Conservation (phyloP, 2,329 filamentous ascomycete species). For the Neodidymelliopsis sp. region DNA sequence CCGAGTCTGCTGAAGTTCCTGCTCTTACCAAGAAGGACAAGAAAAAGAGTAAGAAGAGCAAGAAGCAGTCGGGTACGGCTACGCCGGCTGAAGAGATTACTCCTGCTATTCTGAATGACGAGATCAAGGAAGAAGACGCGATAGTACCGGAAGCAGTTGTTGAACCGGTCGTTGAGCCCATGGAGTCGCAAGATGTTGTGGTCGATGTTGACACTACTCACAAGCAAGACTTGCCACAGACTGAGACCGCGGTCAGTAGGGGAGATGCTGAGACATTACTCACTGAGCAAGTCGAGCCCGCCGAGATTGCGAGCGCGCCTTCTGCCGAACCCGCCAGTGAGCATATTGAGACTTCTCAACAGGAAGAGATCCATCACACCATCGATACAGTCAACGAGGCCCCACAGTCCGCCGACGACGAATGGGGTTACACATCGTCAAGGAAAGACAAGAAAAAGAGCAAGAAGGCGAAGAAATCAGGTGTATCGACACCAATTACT, state of each 20-base stretch:
- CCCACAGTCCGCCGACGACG: constrained; percentile 3
- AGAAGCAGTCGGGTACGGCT: constrained; percentile 22
- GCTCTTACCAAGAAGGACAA: constrained; percentile 18
- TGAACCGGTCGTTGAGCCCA: neutral
- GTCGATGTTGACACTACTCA: neutral
- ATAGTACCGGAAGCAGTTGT: neutral
- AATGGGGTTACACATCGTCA: constrained; percentile 16
- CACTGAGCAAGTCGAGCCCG: neutral
- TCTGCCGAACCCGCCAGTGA: neutral
- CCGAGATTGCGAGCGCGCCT: neutral
- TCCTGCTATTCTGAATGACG: neutral
- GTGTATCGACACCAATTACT: constrained; percentile 9
- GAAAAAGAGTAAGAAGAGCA: constrained; percentile 31
- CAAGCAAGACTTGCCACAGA: neutral
- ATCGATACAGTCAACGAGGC: constrained; percentile 24
- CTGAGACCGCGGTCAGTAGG: neutral
- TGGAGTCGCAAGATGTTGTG: neutral
- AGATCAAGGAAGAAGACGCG: neutral
- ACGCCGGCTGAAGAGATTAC: constrained; percentile 7
- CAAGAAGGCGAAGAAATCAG: constrained; percentile 27
- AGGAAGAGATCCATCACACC: constrained; percentile 6
- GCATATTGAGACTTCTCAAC: neutral
- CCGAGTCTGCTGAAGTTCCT: neutral
- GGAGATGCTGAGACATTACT: neutral
- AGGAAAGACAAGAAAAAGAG: constrained; percentile 29